Conservation (phyloP, 805 yeast species). For the Nakazawaea ambrosiae region DNA sequence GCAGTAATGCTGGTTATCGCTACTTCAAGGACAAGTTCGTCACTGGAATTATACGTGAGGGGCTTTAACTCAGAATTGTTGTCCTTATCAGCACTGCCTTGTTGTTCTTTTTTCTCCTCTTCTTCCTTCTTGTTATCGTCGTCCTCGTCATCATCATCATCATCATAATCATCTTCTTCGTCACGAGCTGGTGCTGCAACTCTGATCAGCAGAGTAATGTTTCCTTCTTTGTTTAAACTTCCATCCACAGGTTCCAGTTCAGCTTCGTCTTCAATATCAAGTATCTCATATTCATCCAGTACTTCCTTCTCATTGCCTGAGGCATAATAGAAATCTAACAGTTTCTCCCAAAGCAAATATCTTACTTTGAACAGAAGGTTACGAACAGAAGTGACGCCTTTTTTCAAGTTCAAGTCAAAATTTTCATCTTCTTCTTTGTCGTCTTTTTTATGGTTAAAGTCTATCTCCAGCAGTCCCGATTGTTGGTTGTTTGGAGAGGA, state of each 20-base stretch:
- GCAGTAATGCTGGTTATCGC: slow-evolving; percentile 17
- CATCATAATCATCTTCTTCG: slow-evolving; percentile 26
- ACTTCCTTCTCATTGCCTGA: slow-evolving; percentile 13
- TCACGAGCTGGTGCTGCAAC: slow-evolving; percentile 14
- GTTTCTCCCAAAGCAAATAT: slow-evolving; percentile 68
- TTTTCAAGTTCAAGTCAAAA: slow-evolving; percentile 35
- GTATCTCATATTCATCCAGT: slow-evolving; percentile 8
- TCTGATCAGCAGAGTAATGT: too few relatives aligned
- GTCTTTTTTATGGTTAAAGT: slow-evolving; percentile 1
- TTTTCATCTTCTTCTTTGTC: slow-evolving; percentile 17
- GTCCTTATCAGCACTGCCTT: background rate
- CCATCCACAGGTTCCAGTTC: slow-evolving; percentile 15
- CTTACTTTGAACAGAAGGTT: slow-evolving; percentile 58
- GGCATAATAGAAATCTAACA: slow-evolving; percentile 35
- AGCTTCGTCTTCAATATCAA: slow-evolving; percentile 17
- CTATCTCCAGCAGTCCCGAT: too few relatives aligned
- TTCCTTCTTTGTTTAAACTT: slow-evolving; percentile 23
- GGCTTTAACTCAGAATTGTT: too few relatives aligned
- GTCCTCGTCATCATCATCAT: slow-evolving; percentile 23
- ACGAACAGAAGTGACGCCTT: slow-evolving; percentile 40
- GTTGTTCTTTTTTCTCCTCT: slow-evolving; percentile 10
- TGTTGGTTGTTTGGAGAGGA: background rate
- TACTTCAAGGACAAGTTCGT: slow-evolving; percentile 26
- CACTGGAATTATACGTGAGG: slow-evolving; percentile 21
- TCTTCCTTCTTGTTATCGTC: slow-evolving; percentile 11